These are phyloP conservation scores for Anethum foeniculum DNA, from an alignment of 140 eudicot species.

Conservation along the genomic window DNA sequence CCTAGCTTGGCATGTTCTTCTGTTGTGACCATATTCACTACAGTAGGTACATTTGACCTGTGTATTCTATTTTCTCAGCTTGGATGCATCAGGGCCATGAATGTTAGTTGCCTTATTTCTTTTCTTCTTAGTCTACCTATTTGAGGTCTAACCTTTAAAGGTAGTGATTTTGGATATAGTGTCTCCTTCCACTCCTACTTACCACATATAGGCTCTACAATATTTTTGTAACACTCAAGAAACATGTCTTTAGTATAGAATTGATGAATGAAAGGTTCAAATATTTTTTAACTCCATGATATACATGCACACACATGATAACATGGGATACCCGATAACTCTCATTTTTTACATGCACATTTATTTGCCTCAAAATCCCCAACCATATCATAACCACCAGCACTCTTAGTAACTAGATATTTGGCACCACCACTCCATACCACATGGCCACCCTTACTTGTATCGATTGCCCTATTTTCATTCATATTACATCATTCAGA, in stretches of 20 bases:
- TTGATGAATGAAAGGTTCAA: not conserved
- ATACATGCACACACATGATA: too few species aligned
- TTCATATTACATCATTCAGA: too few species aligned
- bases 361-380: too few species aligned
- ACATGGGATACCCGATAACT: not conserved
- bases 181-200: not conserved
- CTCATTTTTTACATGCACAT: not conserved
- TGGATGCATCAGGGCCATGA: not conserved
- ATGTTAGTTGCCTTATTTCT: too few species aligned
- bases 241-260: not conserved
- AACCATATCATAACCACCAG: not conserved
- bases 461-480: not conserved
- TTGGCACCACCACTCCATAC: not conserved
- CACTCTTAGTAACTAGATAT: not conserved
- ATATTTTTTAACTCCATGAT: not conserved
- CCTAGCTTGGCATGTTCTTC: too few species aligned
- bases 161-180: not conserved
- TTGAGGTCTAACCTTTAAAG: not conserved
- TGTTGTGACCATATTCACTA: too few species aligned
- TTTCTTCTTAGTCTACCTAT: not conserved
- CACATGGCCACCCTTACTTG: not conserved
- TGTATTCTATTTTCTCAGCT: too few species aligned
- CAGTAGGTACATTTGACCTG: too few species aligned
- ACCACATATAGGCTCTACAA: not conserved
- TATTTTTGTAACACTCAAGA: not conserved